Percentiles rank a stretch among this genome's conserved stretches.
Conservation (phyloP, 495 filamentous ascomycete genomes). For the Neurospora discreta region DNA sequence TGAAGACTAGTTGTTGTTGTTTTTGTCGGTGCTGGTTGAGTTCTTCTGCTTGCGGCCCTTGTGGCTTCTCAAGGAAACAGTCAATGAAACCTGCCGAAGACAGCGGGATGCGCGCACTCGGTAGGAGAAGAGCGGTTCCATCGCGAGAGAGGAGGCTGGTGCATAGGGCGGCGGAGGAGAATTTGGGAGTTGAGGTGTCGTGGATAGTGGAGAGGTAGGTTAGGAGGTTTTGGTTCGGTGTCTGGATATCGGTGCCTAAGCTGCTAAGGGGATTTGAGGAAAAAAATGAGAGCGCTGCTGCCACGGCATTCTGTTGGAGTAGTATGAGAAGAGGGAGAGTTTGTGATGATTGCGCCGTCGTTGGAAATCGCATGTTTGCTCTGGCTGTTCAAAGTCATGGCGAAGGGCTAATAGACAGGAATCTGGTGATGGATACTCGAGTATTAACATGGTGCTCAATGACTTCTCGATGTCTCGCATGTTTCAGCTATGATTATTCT, state of each 20-base stretch:
- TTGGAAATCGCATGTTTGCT: neutral
- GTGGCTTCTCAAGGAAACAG: neutral
- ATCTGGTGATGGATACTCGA: neutral
- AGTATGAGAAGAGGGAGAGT: neutral
- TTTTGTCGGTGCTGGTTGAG: neutral
- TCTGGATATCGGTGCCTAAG: neutral
- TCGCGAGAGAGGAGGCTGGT: neutral
- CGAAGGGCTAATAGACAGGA: neutral
- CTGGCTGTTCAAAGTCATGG: neutral
- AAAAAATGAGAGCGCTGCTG: neutral
- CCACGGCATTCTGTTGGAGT: neutral
- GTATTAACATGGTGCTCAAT: neutral
- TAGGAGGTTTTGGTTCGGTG: neutral
- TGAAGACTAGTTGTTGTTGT: neutral
- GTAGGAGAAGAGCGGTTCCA: neutral
- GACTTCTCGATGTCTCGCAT: neutral
- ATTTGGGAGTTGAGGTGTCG: neutral
- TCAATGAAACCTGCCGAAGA: neutral
- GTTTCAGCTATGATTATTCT: neutral
- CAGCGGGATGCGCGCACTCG: neutral
- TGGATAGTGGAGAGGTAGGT: neutral
- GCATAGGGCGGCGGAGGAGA: neutral
- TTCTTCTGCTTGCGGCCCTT: neutral
- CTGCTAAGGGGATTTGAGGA: neutral
- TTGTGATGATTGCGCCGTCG: neutral